Base-by-base conservation (phyloP, 2,329 filamentous ascomycete species). In the Paecilomyces dactylethromorphus region DNA sequence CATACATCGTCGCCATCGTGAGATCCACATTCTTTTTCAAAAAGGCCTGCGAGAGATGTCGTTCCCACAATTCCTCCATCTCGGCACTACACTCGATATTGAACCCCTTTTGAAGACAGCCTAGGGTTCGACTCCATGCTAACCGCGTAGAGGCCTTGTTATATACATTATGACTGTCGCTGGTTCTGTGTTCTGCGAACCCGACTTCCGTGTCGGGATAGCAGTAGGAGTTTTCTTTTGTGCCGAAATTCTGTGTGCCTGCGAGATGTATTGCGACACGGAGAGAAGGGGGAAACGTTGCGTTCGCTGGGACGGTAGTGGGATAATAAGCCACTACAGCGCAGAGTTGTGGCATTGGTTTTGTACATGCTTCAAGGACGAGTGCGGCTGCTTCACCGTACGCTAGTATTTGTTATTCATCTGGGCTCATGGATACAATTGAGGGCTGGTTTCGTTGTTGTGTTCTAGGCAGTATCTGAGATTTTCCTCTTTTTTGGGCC, bases 91-190 rank as follows among this genome's bases (percentile, higher is more conserved):
- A 60, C 3, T 70, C 68, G 18, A 74, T 69, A 55, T 68, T 71
- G 66, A 91, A 89, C 0, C 84, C 86, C 53, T 79, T 79, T 50
- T 84, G 78, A 21, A 89, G 78, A 7, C 79, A 74, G 0, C 77
- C 78, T 58, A 91, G 66, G 33, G 82, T 85, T 12, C 88, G 79
- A 24, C 81, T 84, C 82, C 87, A 91, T 0, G 88, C 87, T 21
- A 90, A 68, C 10, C 81, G 81, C 2, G 87, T 82, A 0, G 81
- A 81, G 8, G 88, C 77, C 3, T 79, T 76, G 61, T 89, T 82
- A 64, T 84, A 88, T 62, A 85, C 80, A 26, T 52, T 8, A 11
- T 26, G 21, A 6, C 21, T 12, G 3, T 52, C 50, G 22, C 13
- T 11, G 11, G 22, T n/a, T 52, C 50, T 15, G 50, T 81, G 79